Base-by-base conservation (phyloP, 2,329 filamentous ascomycete genomes). In the Botrytis sinoallii region DNA sequence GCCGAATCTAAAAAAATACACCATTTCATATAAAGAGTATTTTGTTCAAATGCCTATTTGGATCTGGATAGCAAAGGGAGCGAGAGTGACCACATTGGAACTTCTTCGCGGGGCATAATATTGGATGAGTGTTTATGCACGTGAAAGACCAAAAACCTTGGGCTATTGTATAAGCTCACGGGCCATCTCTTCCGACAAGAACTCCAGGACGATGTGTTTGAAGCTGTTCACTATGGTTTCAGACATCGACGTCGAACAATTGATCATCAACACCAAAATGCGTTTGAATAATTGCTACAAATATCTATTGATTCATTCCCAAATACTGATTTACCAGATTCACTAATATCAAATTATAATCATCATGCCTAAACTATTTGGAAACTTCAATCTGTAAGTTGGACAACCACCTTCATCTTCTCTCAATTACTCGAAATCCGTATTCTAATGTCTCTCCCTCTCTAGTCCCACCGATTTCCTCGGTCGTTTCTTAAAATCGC, bases 401-500 rank as follows among this genome's bases (percentile, higher is more conserved):
- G 3, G 42, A 18, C 22, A 25, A 25, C 16, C 18, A 18, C 48
- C 68, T 48, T 55, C n/a, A 38, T 46, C 9, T 29, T 61, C n/a
- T 61, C 35, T 40, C 61, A 4, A 44, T 46, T 71, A 18, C 8
- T 25, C 16, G 32, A 52, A 25, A 22, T 20, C 38, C 22, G 10
- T 14, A 61, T 32, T 66, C 74, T 74, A 60, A 73, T 55, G 1
- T 42, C 40, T 57, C 29, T 32, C 44, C n/a, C 42, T 63, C 32
- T 32, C 29, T n/a, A 63, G 70, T 18, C 70, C 63, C 8, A 35
- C 22, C 55, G 77, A 76, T n/a, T 79, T 80, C 73, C 70, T 79
- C 48, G 66, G 67, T 38, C 73, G 75, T 29, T 80, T 80, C 72
- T 71, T 80, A 25, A 75, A 74, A 59, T 80, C 78, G n/a, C 77